Evolutionary conservation across 208 protist species (phyloP).

Genomic region (Naegleria lovaniensis): DNA sequence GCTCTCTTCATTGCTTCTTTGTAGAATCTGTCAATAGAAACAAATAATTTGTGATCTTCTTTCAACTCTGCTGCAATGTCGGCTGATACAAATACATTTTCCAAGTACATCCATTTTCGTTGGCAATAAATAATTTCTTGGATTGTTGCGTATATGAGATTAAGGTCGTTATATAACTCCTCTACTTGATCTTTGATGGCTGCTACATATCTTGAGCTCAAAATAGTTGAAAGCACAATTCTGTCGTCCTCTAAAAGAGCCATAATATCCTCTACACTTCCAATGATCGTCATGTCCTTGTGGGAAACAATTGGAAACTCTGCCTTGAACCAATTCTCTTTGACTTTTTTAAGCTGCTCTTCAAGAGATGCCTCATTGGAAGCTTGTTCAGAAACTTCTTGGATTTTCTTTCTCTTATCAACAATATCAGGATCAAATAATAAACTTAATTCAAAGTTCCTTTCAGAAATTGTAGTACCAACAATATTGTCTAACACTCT

Average conservation of each 20-base stretch:
- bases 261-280: constrained; percentile 41
- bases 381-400: constrained; percentile 80
- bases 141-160: constrained; percentile 82
- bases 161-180: constrained; percentile 81
- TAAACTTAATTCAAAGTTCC: constrained; percentile 64
- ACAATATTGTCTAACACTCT: constrained; percentile 42
- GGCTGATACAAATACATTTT: constrained; percentile 86
- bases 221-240: constrained; percentile 28
- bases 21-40: constrained; percentile 83
- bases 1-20: constrained; percentile 85
- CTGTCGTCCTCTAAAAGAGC: constrained; percentile 39
- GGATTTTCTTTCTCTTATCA: constrained; percentile 56
- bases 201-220: constrained; percentile 32
- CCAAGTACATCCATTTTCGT: constrained; percentile 90
- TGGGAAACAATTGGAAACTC: constrained; percentile 27
- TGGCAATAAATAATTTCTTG: constrained; percentile 88
- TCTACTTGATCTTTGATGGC: constrained; percentile 80
- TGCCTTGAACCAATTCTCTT: constrained; percentile 43
- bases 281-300: constrained; percentile 40
- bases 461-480: constrained; percentile 41
- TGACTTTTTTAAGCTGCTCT: constrained; percentile 86
- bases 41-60: constrained; percentile 86
- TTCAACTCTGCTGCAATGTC: constrained; percentile 93
- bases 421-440: constrained; percentile 74
- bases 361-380: constrained; percentile 92